Base-by-base conservation (phyloP, 2,329 filamentous ascomycete species). In the Ceratocystis harringtonii region DNA sequence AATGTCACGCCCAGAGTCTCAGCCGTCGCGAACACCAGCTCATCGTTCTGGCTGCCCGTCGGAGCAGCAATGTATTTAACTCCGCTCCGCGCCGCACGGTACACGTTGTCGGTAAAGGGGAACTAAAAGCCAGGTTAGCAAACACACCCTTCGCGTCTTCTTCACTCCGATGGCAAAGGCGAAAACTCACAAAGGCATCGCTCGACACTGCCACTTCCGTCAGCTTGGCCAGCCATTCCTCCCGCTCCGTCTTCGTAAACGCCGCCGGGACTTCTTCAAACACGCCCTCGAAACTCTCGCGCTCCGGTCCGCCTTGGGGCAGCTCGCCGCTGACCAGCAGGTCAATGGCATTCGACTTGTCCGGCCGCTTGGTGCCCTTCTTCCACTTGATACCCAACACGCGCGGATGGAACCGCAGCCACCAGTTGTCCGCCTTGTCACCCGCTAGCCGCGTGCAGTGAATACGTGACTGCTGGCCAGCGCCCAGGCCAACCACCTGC, bases 351-450 rank as follows among this genome's bases (percentile, higher is more conserved):
- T 99, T 99, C 80, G 89, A 95, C 84, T 97, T 99, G 76, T 96
- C 92, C 60, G 94, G 84, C 66, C 94, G 86, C 85, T 97, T 97
- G 73, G 89, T 90, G 72, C 94, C 92, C 79, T 94, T 92, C 83
- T 96, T 96, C 90, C 91, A 99, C 80, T 92, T 89, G 75, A 99
- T 87, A 73, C 80, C 81, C 62, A 97, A 82, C 12, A 94, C 89
- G 64, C 90, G 87, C 71, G 90, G 87, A 80, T 96, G 89, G 85
- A 97, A 97, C 72, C 94, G 89, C 81, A 99, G 88, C 94, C 92
- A 99, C 92, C 92, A 97, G 81, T 95, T 96, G 77, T 99, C 94
- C 61, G 92, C 90, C 82, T 99, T 99, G 80, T 97, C 92, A 68
- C 94, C 94, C 10, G 94, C 94, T 63, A 99, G 84, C 70, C 94